Conservation (phyloP, 2,329 filamentous ascomycete genomes). For the Diaporthe velutina region DNA sequence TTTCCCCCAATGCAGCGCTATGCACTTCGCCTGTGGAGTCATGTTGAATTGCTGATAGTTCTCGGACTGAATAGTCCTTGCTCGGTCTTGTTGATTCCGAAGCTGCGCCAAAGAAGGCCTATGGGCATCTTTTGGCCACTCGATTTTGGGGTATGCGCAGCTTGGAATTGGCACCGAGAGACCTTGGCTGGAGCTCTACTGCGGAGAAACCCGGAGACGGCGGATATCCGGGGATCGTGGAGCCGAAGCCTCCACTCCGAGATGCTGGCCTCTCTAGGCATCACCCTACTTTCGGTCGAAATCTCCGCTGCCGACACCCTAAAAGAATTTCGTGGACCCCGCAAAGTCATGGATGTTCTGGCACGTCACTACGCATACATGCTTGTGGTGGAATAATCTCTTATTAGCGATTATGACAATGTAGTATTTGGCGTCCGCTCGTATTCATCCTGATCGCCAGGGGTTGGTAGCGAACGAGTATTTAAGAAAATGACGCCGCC, state of each 20-base stretch:
- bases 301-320: slow-evolving; percentile 9
- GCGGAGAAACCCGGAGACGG: slow-evolving; percentile 14
- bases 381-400: background rate
- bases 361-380: slow-evolving; percentile 10
- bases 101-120: background rate
- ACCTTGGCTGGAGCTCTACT: slow-evolving; percentile 7
- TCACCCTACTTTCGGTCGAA: slow-evolving; percentile 4
- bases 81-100: slow-evolving; percentile 24
- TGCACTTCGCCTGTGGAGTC: too few species aligned
- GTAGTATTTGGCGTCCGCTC: background rate
- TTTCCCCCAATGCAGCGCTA: too few species aligned
- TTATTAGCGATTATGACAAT: slow-evolving; percentile 1
- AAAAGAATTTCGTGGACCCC: background rate
- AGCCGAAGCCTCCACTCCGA: slow-evolving; percentile 17
- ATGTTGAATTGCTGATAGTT: background rate
- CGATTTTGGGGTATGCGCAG: background rate
- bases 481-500: background rate
- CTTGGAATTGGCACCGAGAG: slow-evolving; percentile 2
- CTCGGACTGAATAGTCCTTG: too few species aligned
- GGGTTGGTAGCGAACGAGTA: background rate
- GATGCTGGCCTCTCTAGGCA: slow-evolving; percentile 1
- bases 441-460: background rate
- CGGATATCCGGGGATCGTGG: slow-evolving; percentile 11
- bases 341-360: background rate
- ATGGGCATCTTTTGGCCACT: background rate